phyloP scores from a whole-genome alignment of 495 filamentous ascomycete genomes.

The Aspergillus panamensis region DNA sequence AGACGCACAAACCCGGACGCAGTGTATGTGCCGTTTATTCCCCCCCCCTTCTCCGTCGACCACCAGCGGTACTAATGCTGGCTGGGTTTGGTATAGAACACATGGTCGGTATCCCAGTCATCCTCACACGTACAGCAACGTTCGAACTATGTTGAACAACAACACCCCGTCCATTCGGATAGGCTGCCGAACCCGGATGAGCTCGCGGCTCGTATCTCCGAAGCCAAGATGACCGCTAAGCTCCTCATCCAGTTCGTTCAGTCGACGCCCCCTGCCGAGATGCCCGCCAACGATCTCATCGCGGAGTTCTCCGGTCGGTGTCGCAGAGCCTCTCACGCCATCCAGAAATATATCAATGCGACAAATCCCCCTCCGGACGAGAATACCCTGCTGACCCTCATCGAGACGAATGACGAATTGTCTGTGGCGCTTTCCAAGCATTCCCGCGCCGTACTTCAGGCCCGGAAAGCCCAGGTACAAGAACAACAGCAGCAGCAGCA shows the following conservation, averaged over 20 bases:
- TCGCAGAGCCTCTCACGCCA: constrained; percentile 66
- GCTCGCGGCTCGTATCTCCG: constrained; percentile 77
- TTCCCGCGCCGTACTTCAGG: constrained; percentile 74
- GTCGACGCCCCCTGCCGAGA: constrained; percentile 70
- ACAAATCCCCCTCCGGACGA: constrained; percentile 80
- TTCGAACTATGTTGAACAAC: constrained; percentile 37
- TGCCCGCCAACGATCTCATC: constrained; percentile 79
- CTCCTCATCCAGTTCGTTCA: constrained; percentile 86
- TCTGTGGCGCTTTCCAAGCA: constrained; percentile 73
- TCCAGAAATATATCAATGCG: constrained; percentile 79
- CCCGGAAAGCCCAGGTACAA: constrained; percentile 44
- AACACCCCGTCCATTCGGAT: constrained; percentile 35
- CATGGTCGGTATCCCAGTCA: constrained; percentile 9
- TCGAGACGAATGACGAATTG: constrained; percentile 91
- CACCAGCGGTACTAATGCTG: neutral
- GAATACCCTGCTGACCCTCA: constrained; percentile 85
- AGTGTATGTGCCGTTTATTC: neutral
- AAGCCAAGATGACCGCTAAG: constrained; percentile 84
- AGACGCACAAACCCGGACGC: constrained; percentile 14
- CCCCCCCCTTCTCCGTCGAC: neutral
- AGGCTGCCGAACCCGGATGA: constrained; percentile 73
- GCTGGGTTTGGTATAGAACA: neutral
- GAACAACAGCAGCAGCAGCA: neutral
- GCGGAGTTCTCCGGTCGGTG: constrained; percentile 91
- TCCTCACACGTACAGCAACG: constrained; percentile 2